phyloP scores from a whole-genome alignment of 805 yeast species.

The Spathaspora boniae region DNA sequence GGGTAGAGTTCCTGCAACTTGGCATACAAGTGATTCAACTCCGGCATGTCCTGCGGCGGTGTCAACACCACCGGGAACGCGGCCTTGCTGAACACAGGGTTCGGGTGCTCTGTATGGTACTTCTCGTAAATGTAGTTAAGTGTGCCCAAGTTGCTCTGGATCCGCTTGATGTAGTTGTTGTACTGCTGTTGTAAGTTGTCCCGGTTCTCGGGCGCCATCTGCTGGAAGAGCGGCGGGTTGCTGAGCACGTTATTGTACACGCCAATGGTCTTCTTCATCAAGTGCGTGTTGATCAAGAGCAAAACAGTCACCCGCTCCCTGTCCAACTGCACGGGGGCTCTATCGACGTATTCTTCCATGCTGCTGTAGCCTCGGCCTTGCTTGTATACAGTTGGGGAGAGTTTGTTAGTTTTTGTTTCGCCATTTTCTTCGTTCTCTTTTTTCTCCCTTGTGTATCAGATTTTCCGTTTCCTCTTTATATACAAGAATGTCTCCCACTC shows the following conservation, averaged over 20 bases:
- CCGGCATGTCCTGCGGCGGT: conserved; percentile 56
- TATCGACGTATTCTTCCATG: conserved; percentile 7
- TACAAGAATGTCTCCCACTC: background rate
- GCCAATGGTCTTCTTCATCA: conserved; percentile 37
- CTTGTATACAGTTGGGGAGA: conserved; percentile 1
- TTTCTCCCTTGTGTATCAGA: conserved; percentile 2
- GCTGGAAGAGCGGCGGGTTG: conserved; percentile 31
- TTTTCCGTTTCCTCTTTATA: conserved; percentile 1
- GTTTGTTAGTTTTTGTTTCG: conserved; percentile 3
- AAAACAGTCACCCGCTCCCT: conserved; percentile 42
- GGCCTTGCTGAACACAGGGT: conserved; percentile 23
- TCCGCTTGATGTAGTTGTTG: conserved; percentile 37
- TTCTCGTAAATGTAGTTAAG: conserved; percentile 36
- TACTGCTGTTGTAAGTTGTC: conserved; percentile 32
- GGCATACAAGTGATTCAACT: conserved; percentile 45
- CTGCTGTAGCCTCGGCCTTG: background rate
- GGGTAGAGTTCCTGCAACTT: conserved; percentile 49
- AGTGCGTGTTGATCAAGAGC: conserved; percentile 39
- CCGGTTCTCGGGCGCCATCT: conserved; percentile 29
- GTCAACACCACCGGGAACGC: conserved; percentile 49
- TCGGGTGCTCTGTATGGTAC: conserved; percentile 28
- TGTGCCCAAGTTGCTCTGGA: conserved; percentile 41
- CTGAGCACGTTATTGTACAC: conserved; percentile 33
- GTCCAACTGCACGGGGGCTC: conserved; percentile 17
- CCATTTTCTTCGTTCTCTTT: background rate